Conservation (phyloP, 2,329 filamentous ascomycete species). For the Decorospora gaudefroyi region DNA sequence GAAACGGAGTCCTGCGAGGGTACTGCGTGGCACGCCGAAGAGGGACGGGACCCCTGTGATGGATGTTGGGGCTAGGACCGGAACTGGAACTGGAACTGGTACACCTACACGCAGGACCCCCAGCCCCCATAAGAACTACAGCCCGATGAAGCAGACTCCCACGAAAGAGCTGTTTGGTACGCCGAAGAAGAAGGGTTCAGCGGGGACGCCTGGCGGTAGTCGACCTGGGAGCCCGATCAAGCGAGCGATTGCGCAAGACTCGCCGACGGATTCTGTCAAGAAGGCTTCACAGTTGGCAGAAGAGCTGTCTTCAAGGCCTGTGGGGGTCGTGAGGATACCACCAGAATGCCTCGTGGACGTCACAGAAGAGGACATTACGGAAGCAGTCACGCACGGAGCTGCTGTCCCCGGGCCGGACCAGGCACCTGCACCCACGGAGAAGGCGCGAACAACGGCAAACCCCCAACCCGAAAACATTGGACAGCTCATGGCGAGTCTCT, state of each 20-base stretch:
- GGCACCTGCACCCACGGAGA: neutral
- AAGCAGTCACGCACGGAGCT: neutral
- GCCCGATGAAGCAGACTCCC: constrained; percentile 1
- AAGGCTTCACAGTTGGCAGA: neutral
- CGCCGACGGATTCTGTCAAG: neutral
- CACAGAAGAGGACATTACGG: neutral
- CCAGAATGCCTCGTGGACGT: neutral
- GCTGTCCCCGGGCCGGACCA: neutral
- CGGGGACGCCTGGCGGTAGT: neutral
- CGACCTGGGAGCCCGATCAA: constrained; percentile 7
- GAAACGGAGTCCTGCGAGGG: constrained; percentile 8
- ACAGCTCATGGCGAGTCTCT: constrained; percentile 21
- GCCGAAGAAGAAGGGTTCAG: neutral
- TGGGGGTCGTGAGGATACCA: neutral
- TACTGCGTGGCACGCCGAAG: constrained; percentile 14
- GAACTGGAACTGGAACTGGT: neutral
- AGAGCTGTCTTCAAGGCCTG: neutral
- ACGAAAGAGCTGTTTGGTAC: neutral
- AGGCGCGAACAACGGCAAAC: neutral
- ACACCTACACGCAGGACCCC: constrained; percentile 4
- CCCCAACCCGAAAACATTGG: constrained; percentile 18
- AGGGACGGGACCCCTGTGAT: neutral
- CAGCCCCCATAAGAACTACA: constrained; percentile 7
- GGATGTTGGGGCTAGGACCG: neutral
- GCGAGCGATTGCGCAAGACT: constrained; percentile 5